Evolutionary conservation across 768 basidiomycete species (phyloP).

Genomic region (Lactifluus echinatus): DNA sequence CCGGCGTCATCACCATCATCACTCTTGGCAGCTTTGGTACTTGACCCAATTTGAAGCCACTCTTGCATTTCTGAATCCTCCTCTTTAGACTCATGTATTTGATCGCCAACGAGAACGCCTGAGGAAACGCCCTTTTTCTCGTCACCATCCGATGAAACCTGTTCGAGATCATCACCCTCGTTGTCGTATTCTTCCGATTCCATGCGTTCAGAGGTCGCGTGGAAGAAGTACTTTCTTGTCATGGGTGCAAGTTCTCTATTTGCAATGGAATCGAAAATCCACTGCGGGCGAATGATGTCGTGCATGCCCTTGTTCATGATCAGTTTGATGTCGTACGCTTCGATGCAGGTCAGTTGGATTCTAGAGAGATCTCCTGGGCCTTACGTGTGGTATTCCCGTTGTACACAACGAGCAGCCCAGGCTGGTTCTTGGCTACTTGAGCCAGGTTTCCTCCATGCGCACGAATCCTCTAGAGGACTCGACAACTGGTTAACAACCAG

Average conservation of each 20-base stretch:
- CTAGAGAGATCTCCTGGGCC: slow-evolving; percentile 20
- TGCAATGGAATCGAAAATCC: slow-evolving; percentile 75
- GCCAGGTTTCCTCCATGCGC: slow-evolving; percentile 59
- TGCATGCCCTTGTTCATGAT: slow-evolving; percentile 60
- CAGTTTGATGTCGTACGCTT: slow-evolving; percentile 64
- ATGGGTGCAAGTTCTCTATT: slow-evolving; percentile 49
- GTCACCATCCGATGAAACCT: not conserved
- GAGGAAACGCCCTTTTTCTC: not conserved
- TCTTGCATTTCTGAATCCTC: slow-evolving; percentile 25
- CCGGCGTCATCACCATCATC: slow-evolving; percentile 34
- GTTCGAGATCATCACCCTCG: not conserved
- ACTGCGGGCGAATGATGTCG: slow-evolving; percentile 72
- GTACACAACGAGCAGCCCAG: slow-evolving; percentile 52
- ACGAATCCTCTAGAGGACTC: slow-evolving; percentile 43
- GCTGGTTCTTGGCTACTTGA: slow-evolving; percentile 50
- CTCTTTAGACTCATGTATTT: slow-evolving; percentile 24
- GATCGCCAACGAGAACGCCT: not conserved
- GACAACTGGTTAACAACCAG: not conserved
- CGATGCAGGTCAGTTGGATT: not conserved
- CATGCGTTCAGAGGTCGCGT: slow-evolving; percentile 48
- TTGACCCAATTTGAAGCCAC: slow-evolving; percentile 23
- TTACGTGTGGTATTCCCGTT: slow-evolving; percentile 61
- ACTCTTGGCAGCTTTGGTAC: slow-evolving; percentile 25
- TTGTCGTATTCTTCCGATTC: slow-evolving; percentile 42
- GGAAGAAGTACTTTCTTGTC: slow-evolving; percentile 73